phyloP scores from a whole-genome alignment of 495 filamentous ascomycete genomes.

The Chaetomium fimeti region DNA sequence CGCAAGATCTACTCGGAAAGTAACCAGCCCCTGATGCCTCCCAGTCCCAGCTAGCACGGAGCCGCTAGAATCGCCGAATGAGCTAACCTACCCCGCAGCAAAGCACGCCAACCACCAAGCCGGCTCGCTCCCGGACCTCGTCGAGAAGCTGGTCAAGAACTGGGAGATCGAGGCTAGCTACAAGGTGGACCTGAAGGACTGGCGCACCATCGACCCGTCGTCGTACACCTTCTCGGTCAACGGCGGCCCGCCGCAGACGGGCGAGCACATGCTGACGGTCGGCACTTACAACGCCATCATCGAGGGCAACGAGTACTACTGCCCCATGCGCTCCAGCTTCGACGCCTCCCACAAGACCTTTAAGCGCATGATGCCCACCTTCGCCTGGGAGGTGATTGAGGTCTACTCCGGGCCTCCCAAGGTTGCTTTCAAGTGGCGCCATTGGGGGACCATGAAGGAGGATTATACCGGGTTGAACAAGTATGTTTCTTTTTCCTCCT shows the following conservation, averaged over 20 bases:
- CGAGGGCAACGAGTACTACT: constrained; percentile 59
- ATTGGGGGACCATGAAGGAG: constrained; percentile 64
- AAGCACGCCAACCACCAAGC: constrained; percentile 54
- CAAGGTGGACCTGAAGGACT: constrained; percentile 59
- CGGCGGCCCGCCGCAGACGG: constrained; percentile 52
- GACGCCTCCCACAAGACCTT: constrained; percentile 63
- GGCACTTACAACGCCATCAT: constrained; percentile 70
- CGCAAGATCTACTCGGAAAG: constrained; percentile 51
- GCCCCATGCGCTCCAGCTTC: constrained; percentile 57
- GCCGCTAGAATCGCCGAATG: too few relatives aligned
- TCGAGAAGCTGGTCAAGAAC: constrained; percentile 70
- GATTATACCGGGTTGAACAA: constrained; percentile 62
- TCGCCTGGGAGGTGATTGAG: constrained; percentile 68
- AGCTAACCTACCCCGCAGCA: constrained; percentile 38
- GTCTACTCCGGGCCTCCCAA: constrained; percentile 60
- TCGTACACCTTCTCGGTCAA: constrained; percentile 63
- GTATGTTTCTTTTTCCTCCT: constrained; percentile 40
- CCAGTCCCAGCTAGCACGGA: neutral
- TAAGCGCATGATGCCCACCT: constrained; percentile 67
- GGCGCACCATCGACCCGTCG: constrained; percentile 58
- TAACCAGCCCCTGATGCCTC: constrained; percentile 32
- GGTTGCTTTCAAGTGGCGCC: constrained; percentile 62
- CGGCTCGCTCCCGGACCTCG: constrained; percentile 55
- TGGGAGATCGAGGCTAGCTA: constrained; percentile 70
- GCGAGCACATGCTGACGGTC: constrained; percentile 63